Evolutionary conservation across 2,329 filamentous ascomycete genomes (phyloP), one percentile per base, ranked within the genome.

Genomic region (Dactylellina parvicollis): DNA sequence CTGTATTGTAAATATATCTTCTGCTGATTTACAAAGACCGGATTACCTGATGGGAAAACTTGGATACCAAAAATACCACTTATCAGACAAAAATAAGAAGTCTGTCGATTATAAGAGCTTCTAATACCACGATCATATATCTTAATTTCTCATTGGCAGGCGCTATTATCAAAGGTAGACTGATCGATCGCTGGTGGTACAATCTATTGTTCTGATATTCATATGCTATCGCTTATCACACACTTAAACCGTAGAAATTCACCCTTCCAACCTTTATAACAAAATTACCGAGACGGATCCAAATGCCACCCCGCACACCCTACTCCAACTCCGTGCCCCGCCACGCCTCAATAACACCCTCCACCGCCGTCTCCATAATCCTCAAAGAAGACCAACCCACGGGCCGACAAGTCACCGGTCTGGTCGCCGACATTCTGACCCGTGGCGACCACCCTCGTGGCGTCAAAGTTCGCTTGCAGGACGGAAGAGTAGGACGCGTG

Each of bases 371-470:
- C 59, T 90, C 88, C 52, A 91, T 94, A 62, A 83, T 93, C 0
- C 84, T 92, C 30, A 94, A 94, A 78, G 83, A 85, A 73, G 90
- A 94, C 80, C 91, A 94, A 79, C 86, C 86, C 0, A 92, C 90
- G 0, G 91, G 90, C 4, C 85, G 85, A 47, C 88, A 91, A 77
- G 90, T 92, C 0, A 82, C 84, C 46, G 91, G 91, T 22, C 80
- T 84, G 3, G 87, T 94, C 0, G 84, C 85, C 57, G 86, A 92
- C 47, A 80, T 93, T 0, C 83, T 94, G 50, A 93, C 90, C 1
- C 83, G 86, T 0, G 89, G 90, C 24, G 87, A 93, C 76, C 91
- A 94, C 77, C 89, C 90, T 1, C 85, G 89, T 8, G 91, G 91
- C 34, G 91, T 93, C 82, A 94, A 93, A 80, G 90, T 93, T 22